These are phyloP conservation scores for Graphilbum sp. DNA, from an alignment of 2,329 filamentous ascomycete genomes.

Conservation along the genomic window DNA sequence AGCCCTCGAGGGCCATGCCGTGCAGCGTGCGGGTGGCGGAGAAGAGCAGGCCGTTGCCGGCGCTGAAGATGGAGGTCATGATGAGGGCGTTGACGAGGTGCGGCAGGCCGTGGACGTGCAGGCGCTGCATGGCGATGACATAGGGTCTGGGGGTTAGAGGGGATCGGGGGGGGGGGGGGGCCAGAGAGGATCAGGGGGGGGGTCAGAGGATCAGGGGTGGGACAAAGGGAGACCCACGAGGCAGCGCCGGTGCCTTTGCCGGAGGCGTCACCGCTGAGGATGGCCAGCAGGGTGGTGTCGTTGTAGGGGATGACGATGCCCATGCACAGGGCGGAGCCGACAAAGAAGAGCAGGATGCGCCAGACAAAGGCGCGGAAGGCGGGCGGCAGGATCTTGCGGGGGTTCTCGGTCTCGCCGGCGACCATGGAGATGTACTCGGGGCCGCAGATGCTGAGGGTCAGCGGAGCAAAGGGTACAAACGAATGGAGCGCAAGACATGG, in stretches of 20 bases:
- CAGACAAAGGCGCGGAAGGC: conserved; percentile 53
- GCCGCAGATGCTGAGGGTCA: conserved; percentile 41
- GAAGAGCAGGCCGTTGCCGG: conserved; percentile 46
- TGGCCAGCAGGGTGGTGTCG: conserved; percentile 34
- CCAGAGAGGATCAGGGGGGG: background rate
- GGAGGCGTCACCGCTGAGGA: conserved; percentile 28
- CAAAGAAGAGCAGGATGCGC: conserved; percentile 49
- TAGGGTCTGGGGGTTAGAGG: conserved; percentile 21
- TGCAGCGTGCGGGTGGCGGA: conserved; percentile 44
- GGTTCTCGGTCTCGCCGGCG: conserved; percentile 37
- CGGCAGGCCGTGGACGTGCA: conserved; percentile 35
- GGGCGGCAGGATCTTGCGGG: conserved; percentile 39
- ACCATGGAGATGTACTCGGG: conserved; percentile 42
- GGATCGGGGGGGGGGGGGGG: too few species aligned
- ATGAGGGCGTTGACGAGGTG: conserved; percentile 47
- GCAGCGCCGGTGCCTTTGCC: conserved; percentile 37
- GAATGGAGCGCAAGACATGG: too few species aligned
- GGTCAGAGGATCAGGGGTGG: too few species aligned
- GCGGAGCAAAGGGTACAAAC: too few species aligned
- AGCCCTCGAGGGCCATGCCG: conserved; percentile 38
- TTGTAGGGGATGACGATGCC: conserved; percentile 47
- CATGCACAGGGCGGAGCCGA: conserved; percentile 45
- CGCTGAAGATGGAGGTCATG: conserved; percentile 40
- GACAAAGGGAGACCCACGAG: conserved; percentile 23
- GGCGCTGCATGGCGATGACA: conserved; percentile 40